A percentile compares a stretch with the other conserved stretches of the same genome.
Evolutionary conservation across 352 stramenopile genomes (phyloP).

Genomic region (Phytophthora podocarpi): DNA sequence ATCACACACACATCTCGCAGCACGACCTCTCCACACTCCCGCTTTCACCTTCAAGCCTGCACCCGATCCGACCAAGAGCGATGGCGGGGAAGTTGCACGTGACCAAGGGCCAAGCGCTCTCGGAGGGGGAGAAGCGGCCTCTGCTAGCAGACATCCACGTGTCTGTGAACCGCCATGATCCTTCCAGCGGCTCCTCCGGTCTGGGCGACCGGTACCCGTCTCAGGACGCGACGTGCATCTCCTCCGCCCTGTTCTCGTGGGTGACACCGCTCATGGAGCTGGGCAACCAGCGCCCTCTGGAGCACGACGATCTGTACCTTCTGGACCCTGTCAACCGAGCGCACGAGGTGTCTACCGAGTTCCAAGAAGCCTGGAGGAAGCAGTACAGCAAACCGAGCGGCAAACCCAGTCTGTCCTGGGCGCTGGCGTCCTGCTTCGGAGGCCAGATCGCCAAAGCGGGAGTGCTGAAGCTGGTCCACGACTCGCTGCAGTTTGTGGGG

Average conservation of each 20-base stretch:
- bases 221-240: constrained; percentile 57
- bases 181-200: constrained; percentile 12
- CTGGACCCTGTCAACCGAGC: constrained; percentile 62
- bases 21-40: constrained; percentile 13
- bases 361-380: constrained; percentile 47
- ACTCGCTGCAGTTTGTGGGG: constrained; percentile 61
- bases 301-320: constrained; percentile 74
- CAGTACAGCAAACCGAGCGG: constrained; percentile 26
- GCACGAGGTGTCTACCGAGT: constrained; percentile 39
- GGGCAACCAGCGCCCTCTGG: constrained; percentile 64
- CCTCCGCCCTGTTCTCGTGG: constrained; percentile 77
- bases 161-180: constrained; percentile 19
- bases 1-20: too few relatives aligned
- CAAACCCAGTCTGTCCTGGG: constrained; percentile 51
- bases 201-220: constrained; percentile 60
- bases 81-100: constrained; percentile 37
- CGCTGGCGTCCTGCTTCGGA: constrained; percentile 51
- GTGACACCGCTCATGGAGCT: constrained; percentile 78
- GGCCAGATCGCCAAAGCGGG: constrained; percentile 52
- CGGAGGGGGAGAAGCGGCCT: constrained; percentile 30
- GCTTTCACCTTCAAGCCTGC: constrained; percentile 12
- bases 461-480: constrained; percentile 61
- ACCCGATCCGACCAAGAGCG: too few relatives aligned
- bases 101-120: constrained; percentile 14
- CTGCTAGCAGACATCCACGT: constrained; percentile 34